These are phyloP conservation scores for Aurantiochytrium sp. DNA, from an alignment of 108 stramenopile genomes.

Conservation along the genomic window DNA sequence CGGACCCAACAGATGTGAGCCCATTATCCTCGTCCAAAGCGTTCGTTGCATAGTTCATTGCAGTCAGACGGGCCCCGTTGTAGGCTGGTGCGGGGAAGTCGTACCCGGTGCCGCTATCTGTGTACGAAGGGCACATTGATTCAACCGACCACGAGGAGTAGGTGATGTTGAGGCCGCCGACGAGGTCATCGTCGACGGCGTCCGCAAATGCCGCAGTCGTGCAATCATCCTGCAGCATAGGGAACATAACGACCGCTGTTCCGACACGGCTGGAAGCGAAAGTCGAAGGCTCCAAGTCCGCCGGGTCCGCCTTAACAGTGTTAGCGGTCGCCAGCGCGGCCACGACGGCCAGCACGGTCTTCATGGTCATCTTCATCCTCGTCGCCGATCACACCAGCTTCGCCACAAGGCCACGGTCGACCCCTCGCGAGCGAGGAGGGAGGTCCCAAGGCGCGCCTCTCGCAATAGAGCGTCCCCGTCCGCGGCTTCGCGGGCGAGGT, in stretches of 20 bases:
- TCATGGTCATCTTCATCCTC: no score
- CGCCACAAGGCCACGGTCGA: no score
- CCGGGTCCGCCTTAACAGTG: no score
- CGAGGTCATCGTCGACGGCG: not conserved
- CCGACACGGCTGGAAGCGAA: no score
- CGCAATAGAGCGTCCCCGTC: no score
- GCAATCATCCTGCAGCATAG: not conserved
- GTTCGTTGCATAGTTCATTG: not conserved
- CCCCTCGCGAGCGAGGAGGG: no score
- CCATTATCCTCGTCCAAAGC: not conserved
- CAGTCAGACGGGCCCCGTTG: not conserved
- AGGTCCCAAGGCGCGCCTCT: no score
- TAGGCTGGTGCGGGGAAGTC: not conserved
- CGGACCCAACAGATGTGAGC: not conserved
- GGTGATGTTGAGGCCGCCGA: not conserved
- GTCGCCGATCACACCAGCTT: no score
- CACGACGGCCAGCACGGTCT: no score
- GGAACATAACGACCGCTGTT: not conserved
- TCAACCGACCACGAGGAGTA: not conserved
- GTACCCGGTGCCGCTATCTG: not conserved
- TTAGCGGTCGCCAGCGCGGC: no score
- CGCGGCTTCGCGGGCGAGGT: no score
- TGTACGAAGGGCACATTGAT: not conserved
- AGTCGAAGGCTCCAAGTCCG: no score
- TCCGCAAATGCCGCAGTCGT: not conserved